Evolutionary conservation across 1,284 basidiomycete species (phyloP).

Genomic region (Clitocybe nebularis): DNA sequence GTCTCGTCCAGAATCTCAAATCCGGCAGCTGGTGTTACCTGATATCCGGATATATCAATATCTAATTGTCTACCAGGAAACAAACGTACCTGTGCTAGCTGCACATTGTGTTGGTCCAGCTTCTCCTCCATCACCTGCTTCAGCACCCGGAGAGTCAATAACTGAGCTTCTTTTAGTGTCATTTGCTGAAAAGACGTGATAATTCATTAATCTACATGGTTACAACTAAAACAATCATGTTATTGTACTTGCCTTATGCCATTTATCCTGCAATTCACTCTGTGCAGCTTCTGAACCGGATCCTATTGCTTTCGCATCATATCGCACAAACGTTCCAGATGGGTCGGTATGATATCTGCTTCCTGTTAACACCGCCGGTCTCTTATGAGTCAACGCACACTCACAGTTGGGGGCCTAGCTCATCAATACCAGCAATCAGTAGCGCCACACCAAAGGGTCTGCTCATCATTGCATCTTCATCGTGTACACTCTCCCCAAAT

Average conservation of each 20-base stretch:
- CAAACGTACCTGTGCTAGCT: constrained; percentile 81
- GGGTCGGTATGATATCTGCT: constrained; percentile 94
- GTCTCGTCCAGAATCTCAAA: constrained; percentile 83
- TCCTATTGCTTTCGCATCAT: constrained; percentile 98
- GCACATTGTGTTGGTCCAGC: constrained; percentile 96
- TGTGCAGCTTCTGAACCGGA: constrained; percentile 98
- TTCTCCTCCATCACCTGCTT: constrained; percentile 99
- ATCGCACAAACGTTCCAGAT: constrained; percentile 96
- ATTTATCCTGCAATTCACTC: constrained; percentile 95
- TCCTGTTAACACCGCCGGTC: constrained; percentile 3
- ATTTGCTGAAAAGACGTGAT: constrained; percentile 79
- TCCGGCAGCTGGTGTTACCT: constrained; percentile 75
- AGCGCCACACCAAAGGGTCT: constrained; percentile 98
- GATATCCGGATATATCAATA: constrained; percentile 7
- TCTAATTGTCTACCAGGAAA: neutral
- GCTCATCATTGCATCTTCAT: constrained; percentile 99
- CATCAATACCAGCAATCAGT: constrained; percentile 95
- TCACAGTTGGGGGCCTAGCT: constrained; percentile 92
- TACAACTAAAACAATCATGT: too few species aligned
- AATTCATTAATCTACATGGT: too few species aligned
- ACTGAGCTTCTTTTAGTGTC: constrained; percentile 86
- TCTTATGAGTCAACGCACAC: constrained; percentile 26
- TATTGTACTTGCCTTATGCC: constrained; percentile 87
- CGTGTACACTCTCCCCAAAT: constrained; percentile 98
- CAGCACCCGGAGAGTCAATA: constrained; percentile 83